Evolutionary conservation across 169 alveolate species (phyloP).

Genomic region (Plasmodium yoelii): DNA sequence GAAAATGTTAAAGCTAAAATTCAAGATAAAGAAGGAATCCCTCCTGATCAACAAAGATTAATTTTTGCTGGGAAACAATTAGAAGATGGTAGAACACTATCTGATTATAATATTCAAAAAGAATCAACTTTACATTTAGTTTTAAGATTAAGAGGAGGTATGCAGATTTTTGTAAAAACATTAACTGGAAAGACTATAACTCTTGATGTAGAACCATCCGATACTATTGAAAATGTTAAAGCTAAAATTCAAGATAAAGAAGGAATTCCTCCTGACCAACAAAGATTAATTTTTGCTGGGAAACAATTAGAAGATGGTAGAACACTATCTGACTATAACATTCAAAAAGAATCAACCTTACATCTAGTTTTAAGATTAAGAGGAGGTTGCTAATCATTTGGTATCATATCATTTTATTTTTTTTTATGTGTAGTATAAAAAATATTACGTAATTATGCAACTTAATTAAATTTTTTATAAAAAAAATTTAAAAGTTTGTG

Average conservation of each 20-base stretch:
- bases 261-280: too few relatives aligned
- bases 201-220: too few relatives aligned
- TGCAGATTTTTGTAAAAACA: slow-evolving; percentile 90
- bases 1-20: slow-evolving; percentile 84
- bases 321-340: slow-evolving; percentile 98
- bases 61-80: slow-evolving; percentile 99
- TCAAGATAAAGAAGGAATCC: not conserved
- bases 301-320: slow-evolving; percentile 99
- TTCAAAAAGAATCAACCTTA: slow-evolving; percentile 98
- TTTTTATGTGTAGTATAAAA: slow-evolving; percentile 50
- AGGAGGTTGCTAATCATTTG: slow-evolving; percentile 77
- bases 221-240: too few relatives aligned
- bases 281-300: too few relatives aligned
- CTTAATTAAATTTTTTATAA: slow-evolving; percentile 53
- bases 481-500: slow-evolving; percentile 60
- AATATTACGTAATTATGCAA: slow-evolving; percentile 20
- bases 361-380: slow-evolving; percentile 92
- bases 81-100: slow-evolving; percentile 98
- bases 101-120: slow-evolving; percentile 98
- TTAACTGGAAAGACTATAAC: slow-evolving; percentile 94
- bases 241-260: too few relatives aligned
- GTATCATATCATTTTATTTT: not conserved
- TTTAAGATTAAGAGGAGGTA: slow-evolving; percentile 74
- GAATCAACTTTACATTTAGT: slow-evolving; percentile 98
- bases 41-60: not conserved